Percentiles rank a stretch among this genome's conserved stretches.
Evolutionary conservation across 768 basidiomycete genomes (phyloP).

Genomic region (Daedalea quercina): DNA sequence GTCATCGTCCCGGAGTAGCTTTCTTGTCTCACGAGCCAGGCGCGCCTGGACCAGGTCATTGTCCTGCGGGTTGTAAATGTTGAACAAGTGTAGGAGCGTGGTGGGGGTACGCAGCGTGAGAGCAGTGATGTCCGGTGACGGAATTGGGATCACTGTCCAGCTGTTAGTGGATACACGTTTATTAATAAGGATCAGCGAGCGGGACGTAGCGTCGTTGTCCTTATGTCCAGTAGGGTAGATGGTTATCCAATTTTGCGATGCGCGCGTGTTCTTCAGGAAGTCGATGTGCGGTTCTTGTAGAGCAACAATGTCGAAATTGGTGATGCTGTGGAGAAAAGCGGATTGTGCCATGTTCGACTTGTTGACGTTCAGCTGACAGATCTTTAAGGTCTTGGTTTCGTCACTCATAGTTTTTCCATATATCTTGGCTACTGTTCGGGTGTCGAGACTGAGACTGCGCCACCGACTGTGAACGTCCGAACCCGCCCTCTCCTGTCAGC

Average conservation of each 20-base stretch:
- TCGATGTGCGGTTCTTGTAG: conserved; percentile 35
- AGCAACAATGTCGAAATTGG: conserved; percentile 25
- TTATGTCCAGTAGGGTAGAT: conserved; percentile 23
- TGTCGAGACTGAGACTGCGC: not conserved
- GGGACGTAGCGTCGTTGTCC: not conserved
- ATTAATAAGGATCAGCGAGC: conserved; percentile 12
- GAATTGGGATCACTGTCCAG: conserved; percentile 6
- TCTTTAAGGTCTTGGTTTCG: conserved; percentile 3
- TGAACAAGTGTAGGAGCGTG: conserved; percentile 25
- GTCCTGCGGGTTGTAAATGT: conserved; percentile 32
- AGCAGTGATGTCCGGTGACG: conserved; percentile 22
- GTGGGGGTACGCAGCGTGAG: conserved; percentile 15
- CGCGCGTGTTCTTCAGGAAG: conserved; percentile 10
- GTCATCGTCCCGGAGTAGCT: not conserved
- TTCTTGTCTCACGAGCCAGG: conserved; percentile 1
- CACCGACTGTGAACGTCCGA: not conserved
- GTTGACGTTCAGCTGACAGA: conserved; percentile 25
- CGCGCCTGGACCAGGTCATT: conserved; percentile 9
- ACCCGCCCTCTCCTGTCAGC: not conserved
- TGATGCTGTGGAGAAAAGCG: conserved; percentile 8
- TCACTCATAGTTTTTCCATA: not conserved
- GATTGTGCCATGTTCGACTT: conserved; percentile 18
- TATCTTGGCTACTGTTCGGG: not conserved
- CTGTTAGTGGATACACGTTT: conserved; percentile 4
- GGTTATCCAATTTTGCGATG: conserved; percentile 7